Evolutionary conservation across 1,284 basidiomycete species (phyloP), one percentile per base, ranked within the genome.

Genomic region (Ceratobasidium sp.): DNA sequence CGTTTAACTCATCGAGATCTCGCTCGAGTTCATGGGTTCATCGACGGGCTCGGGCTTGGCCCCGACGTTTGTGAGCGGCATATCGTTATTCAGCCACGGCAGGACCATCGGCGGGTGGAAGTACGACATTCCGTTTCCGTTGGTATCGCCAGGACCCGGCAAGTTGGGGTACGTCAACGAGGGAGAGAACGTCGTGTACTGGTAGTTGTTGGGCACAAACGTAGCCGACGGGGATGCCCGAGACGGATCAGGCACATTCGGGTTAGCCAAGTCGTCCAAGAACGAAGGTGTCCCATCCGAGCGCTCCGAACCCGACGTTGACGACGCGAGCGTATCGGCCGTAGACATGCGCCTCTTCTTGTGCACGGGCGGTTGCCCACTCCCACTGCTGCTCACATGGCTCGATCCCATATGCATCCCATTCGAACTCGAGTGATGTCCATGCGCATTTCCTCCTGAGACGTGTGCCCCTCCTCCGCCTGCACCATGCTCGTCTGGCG

Each of bases 161-260:
- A 64, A 57, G 29, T 64, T 74, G 51, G 84, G 81, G 0, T 86
- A 86, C 17, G 89, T 83, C 87, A 89, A 88, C 24, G 88, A 88
- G n/a, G 89, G 89, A 75, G 90, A 90, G 75, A 89, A 83, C 66
- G 87, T 80, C 57, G 71, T 56, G 24, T 85, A 84, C 3, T 87
- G 87, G 11, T 88, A 88, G 74, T 85, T 82, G 75, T 85, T 84
- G 56, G 82, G 82, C 81, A 88, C 86, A 1, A 88, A 84, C 75
- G 90, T 85, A 86, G 91, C 90, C 5, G 90, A 89, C 1, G 91
- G 90, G 80, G 92, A 91, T 90, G 91, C 93, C 79, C 90, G 89
- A 9, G 88, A 66, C 22, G 71, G 64, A 27, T 76, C 72, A 31
- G 64, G 65, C 41, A 74, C 64, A 24, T 66, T 71, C 11, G 64